Conservation (phyloP, 495 filamentous ascomycete species). For the Penicillium cataractarum region DNA sequence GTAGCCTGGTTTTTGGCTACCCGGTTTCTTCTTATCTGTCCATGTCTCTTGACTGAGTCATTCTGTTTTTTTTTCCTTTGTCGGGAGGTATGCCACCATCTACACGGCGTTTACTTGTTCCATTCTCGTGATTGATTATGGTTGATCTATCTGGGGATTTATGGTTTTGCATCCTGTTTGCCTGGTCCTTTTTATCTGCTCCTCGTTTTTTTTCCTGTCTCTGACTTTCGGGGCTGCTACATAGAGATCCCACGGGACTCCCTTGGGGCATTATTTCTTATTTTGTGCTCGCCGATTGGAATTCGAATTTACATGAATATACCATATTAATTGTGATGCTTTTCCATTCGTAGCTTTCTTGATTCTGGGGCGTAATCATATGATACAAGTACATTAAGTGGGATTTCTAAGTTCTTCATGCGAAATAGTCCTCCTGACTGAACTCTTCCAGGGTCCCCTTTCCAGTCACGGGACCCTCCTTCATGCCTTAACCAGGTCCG, state of each 20-base stretch:
- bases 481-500: conserved; percentile 59
- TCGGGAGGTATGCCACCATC: conserved; percentile 15
- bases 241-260: conserved; percentile 31
- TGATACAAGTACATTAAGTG: conserved; percentile 5
- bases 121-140: background rate
- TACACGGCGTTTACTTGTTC: conserved; percentile 31
- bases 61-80: conserved; percentile 12
- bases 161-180: conserved; percentile 3
- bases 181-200: conserved; percentile 13
- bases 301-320: conserved; percentile 15
- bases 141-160: background rate
- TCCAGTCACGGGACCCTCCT: background rate
- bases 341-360: conserved; percentile 1
- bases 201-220: background rate
- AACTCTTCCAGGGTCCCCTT: background rate
- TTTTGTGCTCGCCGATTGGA: conserved; percentile 13
- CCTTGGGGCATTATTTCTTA: conserved; percentile 18
- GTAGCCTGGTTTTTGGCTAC: conserved; percentile 7
- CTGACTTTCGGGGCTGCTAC: conserved; percentile 17
- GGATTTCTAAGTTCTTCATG: background rate
- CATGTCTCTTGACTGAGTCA: conserved; percentile 20
- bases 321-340: background rate
- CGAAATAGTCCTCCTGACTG: background rate
- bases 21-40: conserved; percentile 6
- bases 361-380: conserved; percentile 9